Percentiles rank a stretch among this genome's conserved stretches.
These are phyloP conservation scores for Fusarium irregulare DNA, from an alignment of 2,329 filamentous ascomycete species.

Conservation along the genomic window DNA sequence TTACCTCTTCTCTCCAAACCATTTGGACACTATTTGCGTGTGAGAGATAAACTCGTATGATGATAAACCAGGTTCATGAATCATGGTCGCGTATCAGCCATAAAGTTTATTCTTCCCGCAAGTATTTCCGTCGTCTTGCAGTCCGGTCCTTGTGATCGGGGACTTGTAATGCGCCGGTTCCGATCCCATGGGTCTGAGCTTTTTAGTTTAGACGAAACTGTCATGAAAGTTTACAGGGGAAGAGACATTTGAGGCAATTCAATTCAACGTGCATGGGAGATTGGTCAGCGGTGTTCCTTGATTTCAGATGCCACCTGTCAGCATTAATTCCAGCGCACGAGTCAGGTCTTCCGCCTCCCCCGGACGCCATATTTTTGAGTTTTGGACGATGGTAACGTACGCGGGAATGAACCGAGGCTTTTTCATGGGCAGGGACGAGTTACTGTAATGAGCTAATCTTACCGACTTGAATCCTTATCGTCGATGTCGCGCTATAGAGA, in stretches of 20 bases:
- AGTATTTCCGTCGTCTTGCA: background rate
- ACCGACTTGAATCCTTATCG: background rate
- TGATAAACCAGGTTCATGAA: background rate
- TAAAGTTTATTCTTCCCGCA: background rate
- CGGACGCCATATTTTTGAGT: background rate
- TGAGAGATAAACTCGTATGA: background rate
- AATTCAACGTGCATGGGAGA: background rate
- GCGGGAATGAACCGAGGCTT: background rate
- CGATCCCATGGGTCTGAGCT: background rate
- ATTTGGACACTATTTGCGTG: background rate
- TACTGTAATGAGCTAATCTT: background rate
- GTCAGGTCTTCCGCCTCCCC: background rate
- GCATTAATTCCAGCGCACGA: background rate
- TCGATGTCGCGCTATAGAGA: background rate
- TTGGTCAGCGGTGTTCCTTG: background rate
- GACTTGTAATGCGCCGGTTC: background rate
- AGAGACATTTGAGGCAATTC: background rate
- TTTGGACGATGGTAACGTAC: background rate
- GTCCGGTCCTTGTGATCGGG: background rate
- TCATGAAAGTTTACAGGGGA: background rate
- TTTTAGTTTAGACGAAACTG: background rate
- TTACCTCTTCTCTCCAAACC: background rate
- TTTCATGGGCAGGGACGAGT: background rate
- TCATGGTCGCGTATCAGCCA: background rate
- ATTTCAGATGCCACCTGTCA: background rate